Conservation (phyloP, 768 basidiomycete species). For the Mycena epipterygia region DNA sequence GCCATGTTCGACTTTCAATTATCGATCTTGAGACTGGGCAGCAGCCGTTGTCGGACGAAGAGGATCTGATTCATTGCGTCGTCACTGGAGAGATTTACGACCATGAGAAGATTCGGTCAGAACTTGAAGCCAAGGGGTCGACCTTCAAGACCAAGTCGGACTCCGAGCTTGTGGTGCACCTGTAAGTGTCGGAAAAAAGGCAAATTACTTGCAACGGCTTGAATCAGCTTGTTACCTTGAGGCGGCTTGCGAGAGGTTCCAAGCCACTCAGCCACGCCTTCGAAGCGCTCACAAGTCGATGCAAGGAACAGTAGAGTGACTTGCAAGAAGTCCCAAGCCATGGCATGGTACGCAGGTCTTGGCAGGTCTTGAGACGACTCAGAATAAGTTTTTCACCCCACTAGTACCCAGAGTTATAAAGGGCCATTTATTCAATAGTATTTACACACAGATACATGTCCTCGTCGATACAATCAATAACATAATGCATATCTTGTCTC, state of each 20-base stretch:
- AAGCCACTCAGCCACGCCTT: not conserved
- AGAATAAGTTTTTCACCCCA: not conserved
- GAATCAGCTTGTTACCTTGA: not conserved
- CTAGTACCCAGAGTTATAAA: conserved; percentile 1
- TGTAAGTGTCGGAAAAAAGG: not conserved
- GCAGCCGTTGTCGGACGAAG: too few relatives aligned
- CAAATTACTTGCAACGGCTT: not conserved
- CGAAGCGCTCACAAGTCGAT: not conserved
- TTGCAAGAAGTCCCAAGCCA: not conserved
- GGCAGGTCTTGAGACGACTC: not conserved
- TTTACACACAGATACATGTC: not conserved
- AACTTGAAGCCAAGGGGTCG: too few relatives aligned
- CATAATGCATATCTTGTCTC: too few relatives aligned
- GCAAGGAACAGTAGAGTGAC: not conserved
- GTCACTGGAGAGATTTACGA: too few relatives aligned
- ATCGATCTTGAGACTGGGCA: not conserved
- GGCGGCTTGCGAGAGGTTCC: not conserved
- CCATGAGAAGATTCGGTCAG: too few relatives aligned
- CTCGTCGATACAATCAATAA: too few relatives aligned
- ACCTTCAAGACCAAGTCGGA: too few relatives aligned
- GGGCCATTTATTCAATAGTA: not conserved
- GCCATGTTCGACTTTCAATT: not conserved
- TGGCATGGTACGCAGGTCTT: not conserved
- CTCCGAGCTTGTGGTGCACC: too few relatives aligned
- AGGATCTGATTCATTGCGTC: too few relatives aligned